A percentile compares a stretch with the other conserved stretches of the same genome.
Conservation (phyloP, 164 flowering plant genomes). For the Berberis vulgaris region DNA sequence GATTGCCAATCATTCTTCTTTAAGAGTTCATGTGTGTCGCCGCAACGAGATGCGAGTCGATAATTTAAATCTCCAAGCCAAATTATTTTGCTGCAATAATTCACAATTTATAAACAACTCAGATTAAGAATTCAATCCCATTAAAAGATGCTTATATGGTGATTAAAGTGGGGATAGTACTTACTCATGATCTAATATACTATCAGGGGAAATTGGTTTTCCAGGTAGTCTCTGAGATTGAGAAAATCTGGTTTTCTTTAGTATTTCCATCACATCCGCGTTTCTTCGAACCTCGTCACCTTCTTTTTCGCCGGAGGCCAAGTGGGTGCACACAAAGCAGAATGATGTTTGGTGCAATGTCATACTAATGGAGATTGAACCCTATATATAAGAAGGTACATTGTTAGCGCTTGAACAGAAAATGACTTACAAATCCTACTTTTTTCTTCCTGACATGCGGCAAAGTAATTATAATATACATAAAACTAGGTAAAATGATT, state of each 20-base stretch:
- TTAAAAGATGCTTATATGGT: neutral
- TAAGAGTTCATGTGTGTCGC: constrained; percentile 41
- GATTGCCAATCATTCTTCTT: constrained; percentile 64
- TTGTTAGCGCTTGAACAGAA: no score
- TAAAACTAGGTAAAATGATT: no score
- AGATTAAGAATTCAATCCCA: no score
- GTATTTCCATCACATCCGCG: constrained; percentile 60
- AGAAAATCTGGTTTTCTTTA: constrained; percentile 64
- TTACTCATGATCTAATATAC: constrained; percentile 48
- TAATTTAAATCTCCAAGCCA: constrained; percentile 95
- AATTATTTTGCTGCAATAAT: constrained; percentile 45
- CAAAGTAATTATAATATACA: no score
- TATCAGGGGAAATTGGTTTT: constrained; percentile 27
- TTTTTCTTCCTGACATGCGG: no score
- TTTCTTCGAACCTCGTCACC: constrained; percentile 70
- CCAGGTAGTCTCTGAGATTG: constrained; percentile 18
- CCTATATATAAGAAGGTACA: constrained; percentile 26
- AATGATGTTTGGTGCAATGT: constrained; percentile 45
- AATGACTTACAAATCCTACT: no score
- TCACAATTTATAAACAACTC: no score
- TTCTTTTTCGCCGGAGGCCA: constrained; percentile 74
- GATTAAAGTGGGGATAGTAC: neutral
- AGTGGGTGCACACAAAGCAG: constrained; percentile 82
- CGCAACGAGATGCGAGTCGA: constrained; percentile 40
- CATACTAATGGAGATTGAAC: constrained; percentile 84